Percentiles rank a stretch among this genome's conserved stretches.
These are phyloP conservation scores for Gonapodya sp. DNA, from an alignment of 192 early-diverging fungal species.

Conservation along the genomic window DNA sequence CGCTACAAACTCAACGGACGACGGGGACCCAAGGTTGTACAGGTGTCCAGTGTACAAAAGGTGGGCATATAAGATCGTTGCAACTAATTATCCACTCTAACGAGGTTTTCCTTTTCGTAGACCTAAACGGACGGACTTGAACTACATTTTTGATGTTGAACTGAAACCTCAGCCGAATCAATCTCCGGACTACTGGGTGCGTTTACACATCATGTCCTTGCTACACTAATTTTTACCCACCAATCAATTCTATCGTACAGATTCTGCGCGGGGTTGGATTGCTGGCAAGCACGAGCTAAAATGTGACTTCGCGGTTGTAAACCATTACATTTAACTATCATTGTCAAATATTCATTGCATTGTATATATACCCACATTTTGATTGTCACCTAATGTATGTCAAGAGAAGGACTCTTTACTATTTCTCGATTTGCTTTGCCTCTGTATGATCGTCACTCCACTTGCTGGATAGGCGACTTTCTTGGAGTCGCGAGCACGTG, in stretches of 20 bases:
- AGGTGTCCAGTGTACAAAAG: conserved; percentile 50
- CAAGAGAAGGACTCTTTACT: too few relatives aligned
- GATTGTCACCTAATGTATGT: too few relatives aligned
- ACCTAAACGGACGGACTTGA: conserved; percentile 18
- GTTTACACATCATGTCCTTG: not conserved
- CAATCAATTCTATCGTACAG: conserved; percentile 15
- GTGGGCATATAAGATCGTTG: not conserved
- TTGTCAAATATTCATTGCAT: too few relatives aligned
- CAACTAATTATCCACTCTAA: not conserved
- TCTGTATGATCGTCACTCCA: not conserved
- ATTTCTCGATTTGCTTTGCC: conserved; percentile 4
- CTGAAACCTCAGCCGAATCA: conserved; percentile 34
- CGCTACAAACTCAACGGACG: conserved; percentile 47
- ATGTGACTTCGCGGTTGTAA: too few relatives aligned
- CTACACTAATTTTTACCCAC: not conserved
- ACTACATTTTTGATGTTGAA: conserved; percentile 56
- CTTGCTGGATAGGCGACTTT: not conserved
- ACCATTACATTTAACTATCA: too few relatives aligned
- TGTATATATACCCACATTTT: too few relatives aligned
- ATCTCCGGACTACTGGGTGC: conserved; percentile 42
- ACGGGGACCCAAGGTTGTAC: conserved; percentile 49
- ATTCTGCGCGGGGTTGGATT: conserved; percentile 49
- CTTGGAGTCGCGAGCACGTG: not conserved
- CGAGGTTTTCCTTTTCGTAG: not conserved
- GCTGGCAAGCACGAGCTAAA: conserved; percentile 29